Conservation (phyloP, 192 early-diverging fungal genomes). For the Podila verticillata region DNA sequence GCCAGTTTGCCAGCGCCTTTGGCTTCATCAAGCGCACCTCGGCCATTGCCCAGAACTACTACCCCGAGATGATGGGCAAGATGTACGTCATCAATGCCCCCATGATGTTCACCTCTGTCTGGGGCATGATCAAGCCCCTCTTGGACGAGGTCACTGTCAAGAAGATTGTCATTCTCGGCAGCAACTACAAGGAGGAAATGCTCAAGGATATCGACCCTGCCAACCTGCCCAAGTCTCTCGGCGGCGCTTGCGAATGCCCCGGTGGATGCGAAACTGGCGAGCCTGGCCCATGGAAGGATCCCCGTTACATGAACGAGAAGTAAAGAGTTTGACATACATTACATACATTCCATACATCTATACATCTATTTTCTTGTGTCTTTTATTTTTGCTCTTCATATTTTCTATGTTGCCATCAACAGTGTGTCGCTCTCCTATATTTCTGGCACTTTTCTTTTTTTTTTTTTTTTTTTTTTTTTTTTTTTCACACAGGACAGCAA, state of each 20-base stretch:
- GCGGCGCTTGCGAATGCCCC: constrained; percentile 57
- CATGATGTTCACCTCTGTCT: constrained; percentile 72
- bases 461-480: not conserved
- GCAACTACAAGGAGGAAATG: constrained; percentile 53
- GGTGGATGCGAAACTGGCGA: constrained; percentile 57
- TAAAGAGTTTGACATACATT: constrained; percentile 7
- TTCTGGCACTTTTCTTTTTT: not conserved
- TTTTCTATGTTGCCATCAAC: not conserved
- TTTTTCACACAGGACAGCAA: not conserved
- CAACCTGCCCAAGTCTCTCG: constrained; percentile 53
- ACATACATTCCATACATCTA: not conserved
- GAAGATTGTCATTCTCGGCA: constrained; percentile 62
- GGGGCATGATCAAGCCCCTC: constrained; percentile 62
- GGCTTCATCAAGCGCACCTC: constrained; percentile 74
- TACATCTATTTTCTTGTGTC: not conserved
- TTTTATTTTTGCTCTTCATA: not conserved
- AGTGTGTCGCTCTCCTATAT: not conserved
- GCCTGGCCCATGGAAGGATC: constrained; percentile 64
- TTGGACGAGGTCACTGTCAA: constrained; percentile 64
- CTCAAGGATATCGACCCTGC: constrained; percentile 56
- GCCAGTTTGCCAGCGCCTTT: constrained; percentile 69
- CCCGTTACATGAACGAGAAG: constrained; percentile 30
- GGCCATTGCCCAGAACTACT: constrained; percentile 81
- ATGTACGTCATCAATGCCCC: constrained; percentile 88
- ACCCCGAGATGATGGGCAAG: constrained; percentile 85